phyloP scores from a whole-genome alignment of 2,329 filamentous ascomycete species.

The Beauveria varroae region DNA sequence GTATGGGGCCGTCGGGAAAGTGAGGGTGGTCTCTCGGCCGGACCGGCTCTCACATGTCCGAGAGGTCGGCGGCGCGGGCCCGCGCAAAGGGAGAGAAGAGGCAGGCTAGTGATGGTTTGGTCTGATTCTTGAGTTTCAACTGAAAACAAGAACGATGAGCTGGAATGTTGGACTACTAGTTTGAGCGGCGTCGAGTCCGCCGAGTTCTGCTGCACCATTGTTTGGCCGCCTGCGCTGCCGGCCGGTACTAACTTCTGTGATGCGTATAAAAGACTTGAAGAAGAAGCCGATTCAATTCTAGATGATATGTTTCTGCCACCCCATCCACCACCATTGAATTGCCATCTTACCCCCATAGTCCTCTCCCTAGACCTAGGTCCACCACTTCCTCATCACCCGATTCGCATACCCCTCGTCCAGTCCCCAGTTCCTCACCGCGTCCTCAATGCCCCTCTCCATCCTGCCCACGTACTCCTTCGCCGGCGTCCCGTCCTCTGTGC shows the following conservation, averaged over 20 bases:
- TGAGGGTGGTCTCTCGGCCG: neutral
- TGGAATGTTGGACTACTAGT: conserved; percentile 29
- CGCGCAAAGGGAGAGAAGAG: neutral
- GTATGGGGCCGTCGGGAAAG: neutral
- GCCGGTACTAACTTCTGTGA: neutral
- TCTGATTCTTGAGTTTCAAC: no score
- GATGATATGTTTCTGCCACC: neutral
- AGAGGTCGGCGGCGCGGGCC: neutral
- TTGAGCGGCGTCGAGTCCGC: conserved; percentile 45
- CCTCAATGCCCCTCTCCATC: conserved; percentile 56
- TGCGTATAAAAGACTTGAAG: neutral
- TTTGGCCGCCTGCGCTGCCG: neutral
- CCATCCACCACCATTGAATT: no score
- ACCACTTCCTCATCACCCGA: conserved; percentile 43
- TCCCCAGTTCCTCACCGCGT: conserved; percentile 46
- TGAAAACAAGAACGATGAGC: neutral
- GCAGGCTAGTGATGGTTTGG: no score
- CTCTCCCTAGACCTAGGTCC: conserved; percentile 12
- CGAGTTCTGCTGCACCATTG: conserved; percentile 62
- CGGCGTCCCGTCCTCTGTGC: conserved; percentile 32
- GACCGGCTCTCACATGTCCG: neutral
- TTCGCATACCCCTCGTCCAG: conserved; percentile 49
- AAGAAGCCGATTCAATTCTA: neutral
- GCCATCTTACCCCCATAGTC: no score
- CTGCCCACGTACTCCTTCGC: conserved; percentile 51